Conservation (phyloP, 78 protist species). For the Dictyostelium capitatum region DNA sequence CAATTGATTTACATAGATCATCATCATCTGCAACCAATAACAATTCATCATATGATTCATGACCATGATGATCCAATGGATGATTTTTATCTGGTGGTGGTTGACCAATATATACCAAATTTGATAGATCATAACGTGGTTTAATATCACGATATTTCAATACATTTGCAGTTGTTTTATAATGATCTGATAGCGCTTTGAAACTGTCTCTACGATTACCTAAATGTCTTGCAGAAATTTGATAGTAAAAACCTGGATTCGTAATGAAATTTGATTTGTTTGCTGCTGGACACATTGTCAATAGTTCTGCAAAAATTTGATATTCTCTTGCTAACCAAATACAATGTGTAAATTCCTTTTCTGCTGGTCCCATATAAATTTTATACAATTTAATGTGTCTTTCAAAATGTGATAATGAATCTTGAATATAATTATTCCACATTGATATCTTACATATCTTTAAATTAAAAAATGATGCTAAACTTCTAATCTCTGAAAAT, state of each 20-base stretch:
- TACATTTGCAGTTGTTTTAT: not conserved
- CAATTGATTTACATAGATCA: constrained; percentile 34
- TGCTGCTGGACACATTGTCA: constrained; percentile 47
- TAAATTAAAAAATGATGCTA: constrained; percentile 66
- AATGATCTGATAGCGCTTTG: constrained; percentile 15
- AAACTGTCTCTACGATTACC: constrained; percentile 27
- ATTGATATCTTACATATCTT: constrained; percentile 32
- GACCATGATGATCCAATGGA: constrained; percentile 22
- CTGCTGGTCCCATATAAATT: constrained; percentile 47
- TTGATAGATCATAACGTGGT: constrained; percentile 31
- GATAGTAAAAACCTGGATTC: constrained; percentile 69
- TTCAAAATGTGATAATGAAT: constrained; percentile 74
- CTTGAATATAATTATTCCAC: constrained; percentile 5
- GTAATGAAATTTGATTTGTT: not conserved
- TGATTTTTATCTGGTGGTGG: constrained; percentile 71
- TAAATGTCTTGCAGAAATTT: constrained; percentile 54
- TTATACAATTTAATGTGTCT: constrained; percentile 49
- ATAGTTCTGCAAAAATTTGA: constrained; percentile 75
- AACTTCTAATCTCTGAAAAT: constrained; percentile 58
- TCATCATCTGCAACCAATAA: constrained; percentile 1
- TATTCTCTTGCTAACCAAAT: constrained; percentile 78
- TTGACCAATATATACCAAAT: constrained; percentile 41
- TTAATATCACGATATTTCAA: constrained; percentile 32
- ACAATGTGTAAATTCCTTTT: constrained; percentile 58
- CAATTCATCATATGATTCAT: not conserved